Percentiles rank a stretch among this genome's conserved stretches.
phyloP scores from a whole-genome alignment of 176 grass and related monocot genomes.

The Chloris gayana region DNA sequence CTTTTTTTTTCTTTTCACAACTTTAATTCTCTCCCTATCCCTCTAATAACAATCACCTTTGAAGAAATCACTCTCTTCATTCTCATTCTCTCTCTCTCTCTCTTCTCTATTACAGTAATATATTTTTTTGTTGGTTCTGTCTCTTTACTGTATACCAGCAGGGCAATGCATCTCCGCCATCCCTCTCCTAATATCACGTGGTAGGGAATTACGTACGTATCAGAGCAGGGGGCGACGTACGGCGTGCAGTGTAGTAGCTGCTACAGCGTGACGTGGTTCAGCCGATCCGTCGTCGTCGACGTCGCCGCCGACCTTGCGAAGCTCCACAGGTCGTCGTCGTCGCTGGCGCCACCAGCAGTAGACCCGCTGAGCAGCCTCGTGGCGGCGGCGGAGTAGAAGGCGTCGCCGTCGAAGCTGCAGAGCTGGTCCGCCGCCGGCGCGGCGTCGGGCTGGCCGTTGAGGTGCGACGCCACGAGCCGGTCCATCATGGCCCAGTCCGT shows the following conservation, averaged over 20 bases:
- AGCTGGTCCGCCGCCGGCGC: constrained; percentile 43
- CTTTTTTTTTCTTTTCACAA: constrained; percentile 28
- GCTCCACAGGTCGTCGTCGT: constrained; percentile 88
- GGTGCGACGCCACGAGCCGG: constrained; percentile 88
- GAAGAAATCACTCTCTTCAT: constrained; percentile 31
- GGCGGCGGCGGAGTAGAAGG: constrained; percentile 52
- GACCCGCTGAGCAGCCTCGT: constrained; percentile 30
- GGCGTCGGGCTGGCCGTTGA: constrained; percentile 70
- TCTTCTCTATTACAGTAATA: neutral
- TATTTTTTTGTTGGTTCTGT: constrained; percentile 5
- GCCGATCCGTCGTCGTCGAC: constrained; percentile 35
- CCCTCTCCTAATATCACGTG: neutral
- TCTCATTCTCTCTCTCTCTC: constrained; percentile 35
- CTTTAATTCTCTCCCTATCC: constrained; percentile 27
- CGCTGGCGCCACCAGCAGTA: neutral
- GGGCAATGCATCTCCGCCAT: neutral
- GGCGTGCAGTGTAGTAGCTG: neutral
- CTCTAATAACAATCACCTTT: constrained; percentile 47
- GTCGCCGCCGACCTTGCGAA: constrained; percentile 57
- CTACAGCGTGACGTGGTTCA: constrained; percentile 52
- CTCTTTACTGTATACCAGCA: constrained; percentile 53
- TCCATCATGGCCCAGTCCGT: constrained; percentile 92
- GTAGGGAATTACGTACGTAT: constrained; percentile 1
- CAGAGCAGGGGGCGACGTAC: neutral
- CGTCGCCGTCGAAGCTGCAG: constrained; percentile 57